Base-by-base conservation (phyloP, 257 asterid genomes). In the Eucommia ulmoides region DNA sequence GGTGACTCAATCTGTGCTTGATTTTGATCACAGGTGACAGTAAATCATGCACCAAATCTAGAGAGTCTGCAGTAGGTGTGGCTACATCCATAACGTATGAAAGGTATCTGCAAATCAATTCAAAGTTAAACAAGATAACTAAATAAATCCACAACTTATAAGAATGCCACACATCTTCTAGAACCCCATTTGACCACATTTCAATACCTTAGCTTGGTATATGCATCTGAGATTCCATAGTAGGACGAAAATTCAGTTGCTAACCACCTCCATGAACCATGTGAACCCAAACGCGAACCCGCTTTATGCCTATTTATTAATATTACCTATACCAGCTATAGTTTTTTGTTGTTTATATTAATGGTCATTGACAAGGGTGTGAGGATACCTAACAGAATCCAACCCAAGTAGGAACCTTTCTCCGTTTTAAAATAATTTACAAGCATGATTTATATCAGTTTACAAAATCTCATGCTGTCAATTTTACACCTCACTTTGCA, bases 71-170 rank as follows among this genome's bases (percentile, higher is more conserved):
- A 51, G 94, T 85, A 19, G 98, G 98, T 8, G 98, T 89, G 33
- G 94, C 98, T 42, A 89, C 98, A 63, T 89, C 98, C 94, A 89
- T 89, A 53, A 85, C 74, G 55, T 85, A 89, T 6, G 93, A 80
- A 73, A 89, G 91, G 63, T 89, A 89, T 60, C 98, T 89, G 72
- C 47, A 63, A 51, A 18, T 48, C 3, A 25, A 16, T 18, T 9
- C 33, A 41, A 60, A 7, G 10, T 49, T 8, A 61, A 44, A 47
- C 19, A 49, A 44, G 24, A 41, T 19, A 51, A 19, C 21, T 10
- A 23, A 49, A 8, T 49, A 25, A 33, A 20, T 45, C 21, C 4
- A 15, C 48, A 19, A 41, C 9, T 24, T 20, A 41, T 24, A 58
- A 7, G 41, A 49, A 15, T 26, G 15, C 33, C 25, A 57, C 52